Conservation (phyloP, 352 stramenopile genomes). For the Blastocystis sp. region DNA sequence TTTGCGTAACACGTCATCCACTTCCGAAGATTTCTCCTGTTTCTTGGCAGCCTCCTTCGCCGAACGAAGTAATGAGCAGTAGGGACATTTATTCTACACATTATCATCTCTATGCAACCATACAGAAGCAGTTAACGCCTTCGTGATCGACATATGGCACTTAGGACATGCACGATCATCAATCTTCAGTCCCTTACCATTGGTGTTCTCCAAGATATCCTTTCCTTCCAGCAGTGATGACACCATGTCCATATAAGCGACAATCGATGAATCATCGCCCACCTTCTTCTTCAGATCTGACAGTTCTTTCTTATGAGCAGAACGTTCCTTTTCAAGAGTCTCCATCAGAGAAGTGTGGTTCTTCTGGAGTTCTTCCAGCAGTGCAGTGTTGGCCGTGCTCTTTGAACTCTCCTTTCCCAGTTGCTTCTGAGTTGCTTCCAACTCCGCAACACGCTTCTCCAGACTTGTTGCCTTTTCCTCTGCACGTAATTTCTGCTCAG, state of each 20-base stretch:
- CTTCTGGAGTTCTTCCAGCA: conserved; percentile 43
- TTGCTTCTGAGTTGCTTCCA: background rate
- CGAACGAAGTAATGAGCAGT: background rate
- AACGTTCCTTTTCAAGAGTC: background rate
- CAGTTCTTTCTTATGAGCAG: background rate
- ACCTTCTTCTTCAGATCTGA: background rate
- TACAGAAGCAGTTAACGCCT: background rate
- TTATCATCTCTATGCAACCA: background rate
- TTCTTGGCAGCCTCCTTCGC: conserved; percentile 6
- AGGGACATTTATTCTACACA: conserved; percentile 46
- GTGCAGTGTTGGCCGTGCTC: conserved; percentile 49
- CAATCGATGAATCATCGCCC: conserved; percentile 3
- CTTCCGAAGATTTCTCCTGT: background rate
- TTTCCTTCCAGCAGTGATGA: background rate
- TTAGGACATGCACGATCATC: conserved; percentile 47
- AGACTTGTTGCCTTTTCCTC: background rate
- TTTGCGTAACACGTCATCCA: background rate
- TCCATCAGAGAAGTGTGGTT: background rate
- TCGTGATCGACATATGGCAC: background rate
- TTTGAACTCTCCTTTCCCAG: background rate
- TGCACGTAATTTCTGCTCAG: background rate
- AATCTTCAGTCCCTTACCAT: conserved; percentile 51
- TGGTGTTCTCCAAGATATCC: conserved; percentile 43
- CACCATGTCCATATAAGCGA: background rate
- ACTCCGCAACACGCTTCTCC: background rate